phyloP scores from a whole-genome alignment of 2,329 filamentous ascomycete genomes.

The Fusarium floridanum region DNA sequence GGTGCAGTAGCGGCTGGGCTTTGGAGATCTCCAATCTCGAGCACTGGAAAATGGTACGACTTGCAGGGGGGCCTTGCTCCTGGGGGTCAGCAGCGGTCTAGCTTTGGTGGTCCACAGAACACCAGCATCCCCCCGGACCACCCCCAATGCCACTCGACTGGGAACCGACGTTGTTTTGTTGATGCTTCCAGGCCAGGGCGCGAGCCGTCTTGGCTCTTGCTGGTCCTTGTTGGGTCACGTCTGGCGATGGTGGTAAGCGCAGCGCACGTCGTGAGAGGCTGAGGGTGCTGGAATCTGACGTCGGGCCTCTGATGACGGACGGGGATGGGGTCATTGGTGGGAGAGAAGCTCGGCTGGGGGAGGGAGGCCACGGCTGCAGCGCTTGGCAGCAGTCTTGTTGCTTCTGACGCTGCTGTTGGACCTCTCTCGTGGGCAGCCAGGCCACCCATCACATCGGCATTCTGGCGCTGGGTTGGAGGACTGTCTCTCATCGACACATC shows the following conservation, averaged over 20 bases:
- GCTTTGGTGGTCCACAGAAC: slow-evolving; percentile 35
- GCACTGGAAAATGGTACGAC: slow-evolving; percentile 46
- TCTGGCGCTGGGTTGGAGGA: slow-evolving; percentile 24
- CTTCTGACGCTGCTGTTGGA: slow-evolving; percentile 35
- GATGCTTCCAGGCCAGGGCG: slow-evolving; percentile 18
- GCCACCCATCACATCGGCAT: slow-evolving; percentile 29
- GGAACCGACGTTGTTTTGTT: slow-evolving; percentile 25
- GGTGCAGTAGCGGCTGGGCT: slow-evolving; percentile 44
- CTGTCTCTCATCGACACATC: slow-evolving; percentile 40
- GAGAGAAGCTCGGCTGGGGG: slow-evolving; percentile 14
- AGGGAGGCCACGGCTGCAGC: slow-evolving; percentile 29
- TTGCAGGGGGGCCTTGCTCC: slow-evolving; percentile 39
- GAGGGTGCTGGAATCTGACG: slow-evolving; percentile 4
- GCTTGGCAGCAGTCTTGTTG: slow-evolving; percentile 29
- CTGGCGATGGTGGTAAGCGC: slow-evolving; percentile 7
- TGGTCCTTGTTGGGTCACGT: slow-evolving; percentile 3
- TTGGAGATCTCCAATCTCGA: slow-evolving; percentile 49
- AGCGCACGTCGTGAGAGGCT: slow-evolving; percentile 14
- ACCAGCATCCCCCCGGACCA: slow-evolving; percentile 34
- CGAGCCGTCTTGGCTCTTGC: slow-evolving; percentile 18
- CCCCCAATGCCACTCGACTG: slow-evolving; percentile 39
- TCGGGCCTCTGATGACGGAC: slow-evolving; percentile 1
- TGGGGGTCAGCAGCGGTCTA: slow-evolving; percentile 42
- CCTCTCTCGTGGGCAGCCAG: slow-evolving; percentile 26
- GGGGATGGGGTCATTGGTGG: slow-evolving; percentile 4